phyloP scores from a whole-genome alignment of 2,329 filamentous ascomycete species.

The Acrodontium crateriforme region DNA sequence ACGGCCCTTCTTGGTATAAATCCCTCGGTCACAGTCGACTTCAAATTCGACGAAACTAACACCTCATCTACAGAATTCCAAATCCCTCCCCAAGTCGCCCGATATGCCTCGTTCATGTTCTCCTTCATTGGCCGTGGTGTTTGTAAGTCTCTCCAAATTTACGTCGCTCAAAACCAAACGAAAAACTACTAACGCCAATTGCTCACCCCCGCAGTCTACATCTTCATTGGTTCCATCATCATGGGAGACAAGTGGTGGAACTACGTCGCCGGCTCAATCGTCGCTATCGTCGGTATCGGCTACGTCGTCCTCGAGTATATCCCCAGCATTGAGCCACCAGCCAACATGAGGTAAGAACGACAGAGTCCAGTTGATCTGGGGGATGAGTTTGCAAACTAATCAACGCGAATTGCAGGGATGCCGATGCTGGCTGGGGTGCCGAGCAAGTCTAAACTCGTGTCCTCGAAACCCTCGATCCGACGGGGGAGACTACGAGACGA shows the following conservation, averaged over 20 bases:
- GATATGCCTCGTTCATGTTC: constrained; percentile 96
- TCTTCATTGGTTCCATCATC: constrained; percentile 82
- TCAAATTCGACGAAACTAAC: constrained; percentile 4
- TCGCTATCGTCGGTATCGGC: constrained; percentile 63
- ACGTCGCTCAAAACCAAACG: too few relatives aligned
- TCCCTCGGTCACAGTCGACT: background rate
- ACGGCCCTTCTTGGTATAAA: constrained; percentile 39
- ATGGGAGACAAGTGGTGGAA: constrained; percentile 54
- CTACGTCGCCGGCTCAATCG: constrained; percentile 61
- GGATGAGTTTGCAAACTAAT: background rate
- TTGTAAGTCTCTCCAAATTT: constrained; percentile 63
- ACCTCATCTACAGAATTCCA: constrained; percentile 56
- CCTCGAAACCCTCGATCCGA: too few relatives aligned
- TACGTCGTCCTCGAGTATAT: constrained; percentile 47
- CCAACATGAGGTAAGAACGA: constrained; percentile 35
- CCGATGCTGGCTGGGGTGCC: constrained; percentile 39
- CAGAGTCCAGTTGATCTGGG: background rate
- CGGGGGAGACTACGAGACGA: too few relatives aligned
- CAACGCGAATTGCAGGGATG: constrained; percentile 25
- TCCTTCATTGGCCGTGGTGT: constrained; percentile 89
- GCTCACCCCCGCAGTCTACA: constrained; percentile 92
- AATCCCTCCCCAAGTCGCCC: constrained; percentile 80
- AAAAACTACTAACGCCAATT: too few relatives aligned
- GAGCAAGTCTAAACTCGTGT: constrained; percentile 37
- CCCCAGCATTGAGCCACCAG: constrained; percentile 38